Conservation (phyloP, 164 flowering plant species). For the Stephania yunnanensis region DNA sequence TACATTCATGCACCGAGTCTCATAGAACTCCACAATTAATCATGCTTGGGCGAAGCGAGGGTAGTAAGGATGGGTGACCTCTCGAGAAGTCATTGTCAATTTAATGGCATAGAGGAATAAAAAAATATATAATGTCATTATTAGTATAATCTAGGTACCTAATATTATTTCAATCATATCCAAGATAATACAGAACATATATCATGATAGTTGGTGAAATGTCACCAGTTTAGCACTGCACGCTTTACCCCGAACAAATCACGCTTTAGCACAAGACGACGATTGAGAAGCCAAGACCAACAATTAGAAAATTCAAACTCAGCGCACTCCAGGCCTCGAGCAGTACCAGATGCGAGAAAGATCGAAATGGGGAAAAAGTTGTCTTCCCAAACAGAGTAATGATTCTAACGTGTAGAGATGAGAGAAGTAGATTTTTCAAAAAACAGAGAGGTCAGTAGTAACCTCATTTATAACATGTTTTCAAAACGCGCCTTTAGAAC, state of each 20-base stretch:
- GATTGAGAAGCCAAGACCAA: background rate
- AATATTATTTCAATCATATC: background rate
- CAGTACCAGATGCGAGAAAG: background rate
- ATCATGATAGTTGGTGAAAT: background rate
- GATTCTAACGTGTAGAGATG: background rate
- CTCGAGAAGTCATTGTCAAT: too few species aligned
- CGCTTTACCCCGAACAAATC: too few species aligned
- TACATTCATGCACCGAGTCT: too few species aligned
- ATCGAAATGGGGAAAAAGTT: too few species aligned
- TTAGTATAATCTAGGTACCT: too few species aligned
- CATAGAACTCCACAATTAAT: too few species aligned
- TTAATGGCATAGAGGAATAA: too few species aligned
- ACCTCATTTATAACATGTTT: too few species aligned
- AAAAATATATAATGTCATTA: too few species aligned
- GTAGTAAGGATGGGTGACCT: too few species aligned
- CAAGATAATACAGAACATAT: background rate
- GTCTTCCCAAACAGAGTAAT: background rate
- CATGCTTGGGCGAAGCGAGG: too few species aligned
- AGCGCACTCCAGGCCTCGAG: background rate
- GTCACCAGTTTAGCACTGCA: background rate
- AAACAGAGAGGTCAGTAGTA: background rate
- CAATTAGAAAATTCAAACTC: background rate
- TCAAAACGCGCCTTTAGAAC: too few species aligned
- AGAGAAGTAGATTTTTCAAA: background rate
- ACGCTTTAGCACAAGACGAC: background rate